Evolutionary conservation across 345 rosid genomes (phyloP).

Genomic region (Rhodamnia rubescens): DNA sequence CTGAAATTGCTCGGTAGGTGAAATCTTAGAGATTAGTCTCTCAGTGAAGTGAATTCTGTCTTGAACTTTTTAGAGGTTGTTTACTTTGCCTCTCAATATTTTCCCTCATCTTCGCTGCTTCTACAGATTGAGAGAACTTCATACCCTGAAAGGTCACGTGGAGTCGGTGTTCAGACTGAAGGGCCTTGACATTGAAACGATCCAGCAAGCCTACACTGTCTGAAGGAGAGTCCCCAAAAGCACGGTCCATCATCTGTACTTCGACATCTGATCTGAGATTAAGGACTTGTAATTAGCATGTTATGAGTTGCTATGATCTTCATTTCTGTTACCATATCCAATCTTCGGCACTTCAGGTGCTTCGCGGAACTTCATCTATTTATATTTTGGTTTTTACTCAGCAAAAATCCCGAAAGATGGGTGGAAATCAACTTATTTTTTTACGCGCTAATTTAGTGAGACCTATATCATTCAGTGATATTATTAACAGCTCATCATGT

Average conservation of each 20-base stretch:
- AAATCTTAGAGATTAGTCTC: not conserved
- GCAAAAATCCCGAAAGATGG: not conserved
- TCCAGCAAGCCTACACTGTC: conserved; percentile 94
- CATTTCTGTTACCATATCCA: not conserved
- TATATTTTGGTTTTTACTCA: not conserved
- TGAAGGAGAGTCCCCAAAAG: conserved; percentile 9
- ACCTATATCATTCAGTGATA: not conserved
- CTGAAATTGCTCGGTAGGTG: conserved; percentile 86
- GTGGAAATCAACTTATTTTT: not conserved
- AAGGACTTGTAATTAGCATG: conserved; percentile 6
- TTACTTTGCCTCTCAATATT: not conserved
- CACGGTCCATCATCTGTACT: not conserved
- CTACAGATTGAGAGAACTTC: conserved; percentile 82
- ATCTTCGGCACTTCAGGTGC: not conserved
- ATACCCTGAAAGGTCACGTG: conserved; percentile 90
- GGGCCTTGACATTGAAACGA: conserved; percentile 94
- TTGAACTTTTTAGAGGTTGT: not conserved
- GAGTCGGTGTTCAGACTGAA: conserved; percentile 93
- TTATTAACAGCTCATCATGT: not conserved
- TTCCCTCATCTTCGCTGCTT: not conserved
- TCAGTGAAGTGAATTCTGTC: not conserved
- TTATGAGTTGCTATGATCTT: not conserved
- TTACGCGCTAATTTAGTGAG: not conserved
- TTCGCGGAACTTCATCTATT: not conserved
- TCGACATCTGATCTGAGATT: not conserved